phyloP scores from a whole-genome alignment of 2,329 filamentous ascomycete genomes.

The Talaromyces sp. region DNA sequence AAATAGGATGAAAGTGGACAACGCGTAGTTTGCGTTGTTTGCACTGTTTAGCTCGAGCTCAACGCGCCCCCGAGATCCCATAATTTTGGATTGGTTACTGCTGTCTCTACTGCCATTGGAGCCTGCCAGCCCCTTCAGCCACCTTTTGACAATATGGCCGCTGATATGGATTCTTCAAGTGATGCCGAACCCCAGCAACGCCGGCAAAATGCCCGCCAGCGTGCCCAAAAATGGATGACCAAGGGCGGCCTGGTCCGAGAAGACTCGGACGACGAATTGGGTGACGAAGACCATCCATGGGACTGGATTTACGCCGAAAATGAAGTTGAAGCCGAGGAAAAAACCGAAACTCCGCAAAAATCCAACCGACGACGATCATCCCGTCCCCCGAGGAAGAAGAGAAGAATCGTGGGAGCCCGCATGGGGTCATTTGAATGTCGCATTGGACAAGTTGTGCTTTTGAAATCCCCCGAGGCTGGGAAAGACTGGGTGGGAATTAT shows the following conservation, averaged over 20 bases:
- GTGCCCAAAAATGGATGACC: conserved; percentile 54
- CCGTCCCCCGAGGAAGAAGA: conserved; percentile 31
- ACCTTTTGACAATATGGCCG: conserved; percentile 19
- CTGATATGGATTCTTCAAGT: conserved; percentile 16
- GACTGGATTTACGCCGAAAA: conserved; percentile 69
- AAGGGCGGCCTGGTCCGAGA: conserved; percentile 69
- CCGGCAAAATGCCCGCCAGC: conserved; percentile 33
- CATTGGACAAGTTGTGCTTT: conserved; percentile 79
- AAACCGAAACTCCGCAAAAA: conserved; percentile 18
- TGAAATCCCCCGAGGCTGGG: conserved; percentile 83
- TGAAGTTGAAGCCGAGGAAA: conserved; percentile 18
- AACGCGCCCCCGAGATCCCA: not conserved
- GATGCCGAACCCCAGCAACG: conserved; percentile 16
- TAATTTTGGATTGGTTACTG: conserved; percentile 10
- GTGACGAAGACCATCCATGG: conserved; percentile 72
- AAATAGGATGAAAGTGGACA: conserved; percentile 36
- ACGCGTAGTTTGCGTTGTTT: conserved; percentile 18
- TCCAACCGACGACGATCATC: conserved; percentile 33
- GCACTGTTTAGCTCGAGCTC: not conserved
- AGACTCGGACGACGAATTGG: conserved; percentile 87
- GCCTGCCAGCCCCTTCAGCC: not conserved
- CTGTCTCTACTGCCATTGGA: not conserved
- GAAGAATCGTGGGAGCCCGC: conserved; percentile 74
- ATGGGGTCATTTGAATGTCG: conserved; percentile 80
- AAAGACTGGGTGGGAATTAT: conserved; percentile 94